phyloP scores from a whole-genome alignment of 2,329 filamentous ascomycete genomes.

The Chrysosporium queenslandicum region DNA sequence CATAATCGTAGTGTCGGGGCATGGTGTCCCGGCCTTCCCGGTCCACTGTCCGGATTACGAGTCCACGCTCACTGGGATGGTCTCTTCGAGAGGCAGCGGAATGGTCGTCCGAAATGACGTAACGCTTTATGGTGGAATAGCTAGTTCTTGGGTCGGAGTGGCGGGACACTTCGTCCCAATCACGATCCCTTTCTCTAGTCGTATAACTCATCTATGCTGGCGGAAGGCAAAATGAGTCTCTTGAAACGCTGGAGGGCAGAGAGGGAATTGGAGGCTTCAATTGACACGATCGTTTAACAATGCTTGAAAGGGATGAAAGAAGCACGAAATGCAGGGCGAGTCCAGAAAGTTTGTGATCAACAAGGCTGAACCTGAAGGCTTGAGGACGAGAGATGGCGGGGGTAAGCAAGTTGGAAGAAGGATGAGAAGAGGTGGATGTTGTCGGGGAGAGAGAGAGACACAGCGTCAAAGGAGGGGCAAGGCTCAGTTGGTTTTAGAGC shows the following conservation, averaged over 20 bases:
- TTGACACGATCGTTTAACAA: not conserved
- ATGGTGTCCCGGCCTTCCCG: constrained; percentile 28
- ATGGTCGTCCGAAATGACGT: constrained; percentile 38
- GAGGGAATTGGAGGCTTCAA: not conserved
- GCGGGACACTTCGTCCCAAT: constrained; percentile 35
- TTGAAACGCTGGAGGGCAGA: not conserved
- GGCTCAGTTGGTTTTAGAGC: not conserved
- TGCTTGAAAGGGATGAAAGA: not conserved
- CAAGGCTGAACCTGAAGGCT: not conserved
- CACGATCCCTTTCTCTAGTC: constrained; percentile 30
- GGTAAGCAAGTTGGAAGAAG: not conserved
- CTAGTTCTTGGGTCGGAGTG: constrained; percentile 30
- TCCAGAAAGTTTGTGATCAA: not conserved
- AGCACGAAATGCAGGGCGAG: not conserved
- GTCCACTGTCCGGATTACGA: constrained; percentile 36
- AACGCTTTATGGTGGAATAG: constrained; percentile 46
- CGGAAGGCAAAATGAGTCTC: constrained; percentile 29
- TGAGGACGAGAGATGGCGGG: not conserved
- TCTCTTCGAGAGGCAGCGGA: constrained; percentile 31
- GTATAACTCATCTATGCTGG: constrained; percentile 30
- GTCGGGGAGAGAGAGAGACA: no score
- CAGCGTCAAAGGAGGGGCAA: not conserved
- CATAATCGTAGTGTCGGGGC: constrained; percentile 34
- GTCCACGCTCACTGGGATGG: constrained; percentile 32
- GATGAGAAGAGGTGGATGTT: not conserved